Evolutionary conservation across 139 green algal species (phyloP).

Genomic region (Desmodesmus armatus): DNA sequence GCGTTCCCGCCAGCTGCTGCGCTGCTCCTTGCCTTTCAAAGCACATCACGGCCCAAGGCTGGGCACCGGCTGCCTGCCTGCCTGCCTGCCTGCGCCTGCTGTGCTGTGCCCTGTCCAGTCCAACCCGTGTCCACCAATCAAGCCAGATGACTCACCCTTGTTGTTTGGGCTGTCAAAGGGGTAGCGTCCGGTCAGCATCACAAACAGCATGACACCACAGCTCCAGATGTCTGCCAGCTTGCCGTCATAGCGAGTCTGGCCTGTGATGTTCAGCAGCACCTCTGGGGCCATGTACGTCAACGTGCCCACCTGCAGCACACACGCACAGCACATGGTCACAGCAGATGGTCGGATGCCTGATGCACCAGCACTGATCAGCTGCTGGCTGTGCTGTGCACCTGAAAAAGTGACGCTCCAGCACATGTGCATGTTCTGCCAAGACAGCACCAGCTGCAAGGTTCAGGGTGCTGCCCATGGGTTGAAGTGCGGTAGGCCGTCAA

Average conservation of each 20-base stretch:
- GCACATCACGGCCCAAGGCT: neutral
- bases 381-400: neutral
- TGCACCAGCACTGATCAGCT: neutral
- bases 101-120: too few relatives aligned
- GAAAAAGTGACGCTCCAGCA: too few relatives aligned
- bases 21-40: too few relatives aligned
- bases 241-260: constrained; percentile 89
- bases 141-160: neutral
- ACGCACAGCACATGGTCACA: constrained; percentile 65
- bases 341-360: too few relatives aligned
- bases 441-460: neutral
- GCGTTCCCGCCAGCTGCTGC: too few relatives aligned
- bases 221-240: constrained; percentile 85
- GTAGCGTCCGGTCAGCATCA: constrained; percentile 85
- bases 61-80: too few relatives aligned
- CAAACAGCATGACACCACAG: constrained; percentile 97
- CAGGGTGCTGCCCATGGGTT: neutral
- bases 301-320: constrained; percentile 94
- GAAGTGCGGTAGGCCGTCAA: neutral
- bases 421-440: too few relatives aligned
- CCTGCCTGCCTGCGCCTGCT: too few relatives aligned
- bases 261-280: constrained; percentile 87
- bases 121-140: neutral
- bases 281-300: constrained; percentile 98
- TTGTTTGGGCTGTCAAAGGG: constrained; percentile 27